A percentile compares a stretch with the other conserved stretches of the same genome.
Conservation (phyloP, 2,329 filamentous ascomycete species). For the Pseudogymnoascus pannorum region DNA sequence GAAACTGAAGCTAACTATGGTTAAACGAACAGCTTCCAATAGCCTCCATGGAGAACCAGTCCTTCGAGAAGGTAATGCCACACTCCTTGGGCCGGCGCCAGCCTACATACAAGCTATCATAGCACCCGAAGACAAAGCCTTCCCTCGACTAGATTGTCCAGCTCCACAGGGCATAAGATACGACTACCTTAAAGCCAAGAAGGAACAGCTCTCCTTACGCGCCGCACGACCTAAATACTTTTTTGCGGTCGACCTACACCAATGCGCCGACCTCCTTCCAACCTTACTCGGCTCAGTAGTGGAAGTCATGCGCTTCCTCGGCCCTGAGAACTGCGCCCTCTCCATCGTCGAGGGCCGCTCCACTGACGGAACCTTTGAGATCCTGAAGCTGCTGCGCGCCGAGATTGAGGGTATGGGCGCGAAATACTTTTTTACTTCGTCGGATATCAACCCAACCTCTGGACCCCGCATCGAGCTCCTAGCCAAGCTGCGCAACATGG, state of each 20-base stretch:
- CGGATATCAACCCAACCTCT: constrained; percentile 35
- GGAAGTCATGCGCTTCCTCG: constrained; percentile 38
- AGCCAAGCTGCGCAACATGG: constrained; percentile 44
- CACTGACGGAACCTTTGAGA: constrained; percentile 43
- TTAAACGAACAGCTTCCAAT: not conserved
- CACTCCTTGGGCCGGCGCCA: not conserved
- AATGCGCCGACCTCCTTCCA: constrained; percentile 38
- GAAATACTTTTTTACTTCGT: constrained; percentile 36
- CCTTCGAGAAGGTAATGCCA: not conserved
- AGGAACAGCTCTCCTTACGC: not conserved
- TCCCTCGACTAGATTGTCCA: constrained; percentile 7
- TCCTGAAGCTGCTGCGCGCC: constrained; percentile 36
- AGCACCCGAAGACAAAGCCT: not conserved
- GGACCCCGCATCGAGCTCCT: constrained; percentile 39
- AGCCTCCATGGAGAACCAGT: not conserved
- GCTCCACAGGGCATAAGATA: not conserved
- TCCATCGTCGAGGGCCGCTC: constrained; percentile 51
- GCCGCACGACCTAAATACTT: constrained; percentile 31
- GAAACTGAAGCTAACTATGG: not conserved
- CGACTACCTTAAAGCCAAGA: not conserved
- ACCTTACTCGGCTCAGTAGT: constrained; percentile 44
- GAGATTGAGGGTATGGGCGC: constrained; percentile 33
- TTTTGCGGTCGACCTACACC: constrained; percentile 44
- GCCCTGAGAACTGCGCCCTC: constrained; percentile 41
- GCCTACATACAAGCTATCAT: constrained; percentile 9